Evolutionary conservation across 495 filamentous ascomycete species (phyloP), one percentile per base, ranked within the genome.

Genomic region (Hypoxylon cercidicola): DNA sequence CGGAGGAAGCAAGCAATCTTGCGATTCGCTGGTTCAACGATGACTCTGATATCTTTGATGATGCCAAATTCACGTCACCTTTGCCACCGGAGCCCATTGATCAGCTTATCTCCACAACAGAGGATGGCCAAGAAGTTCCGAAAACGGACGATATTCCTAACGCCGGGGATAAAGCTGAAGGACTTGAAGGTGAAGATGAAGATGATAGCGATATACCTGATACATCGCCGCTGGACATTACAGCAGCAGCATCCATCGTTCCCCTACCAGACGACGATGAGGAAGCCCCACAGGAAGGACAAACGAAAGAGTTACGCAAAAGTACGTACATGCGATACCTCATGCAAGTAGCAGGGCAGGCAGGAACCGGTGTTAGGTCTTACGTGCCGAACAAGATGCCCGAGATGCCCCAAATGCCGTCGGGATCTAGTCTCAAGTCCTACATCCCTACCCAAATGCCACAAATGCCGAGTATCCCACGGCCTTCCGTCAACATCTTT

Each of bases 1-100:
- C 85, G 18, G 82, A 87, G 46, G 74, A 87, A 47, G 87, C 91
- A 13, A 88, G 87, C 61, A 81, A 84, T 51, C 72, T 85, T 37
- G 77, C 88, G 3, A 72, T 81, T 0, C 67, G 72, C 11, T 90
- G 87, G 88, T 79, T 80, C 16, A 72, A 75, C 19, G 77, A 78
- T 37, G 80, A 84, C 43, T 73, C 65, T 18, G 72, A 72, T 41
- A 56, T 81, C 7, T 65, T 71, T 28, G 80, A 82, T 32, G 79
- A 79, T 16, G 72, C 74, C n/a, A 76, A 72, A 51, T 79, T 79
- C 50, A 62, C 66, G 1, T 69, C 74, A 4, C 56, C 64, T 16
- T 44, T 52, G 37, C 30, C 61, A 10, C 62, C 74, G 0, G 65
- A 69, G 23, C 65, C 72, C 0, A 47, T 69, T 1, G 66, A 75